Conservation (phyloP, 164 flowering plant species). For the Annona cherimola region DNA sequence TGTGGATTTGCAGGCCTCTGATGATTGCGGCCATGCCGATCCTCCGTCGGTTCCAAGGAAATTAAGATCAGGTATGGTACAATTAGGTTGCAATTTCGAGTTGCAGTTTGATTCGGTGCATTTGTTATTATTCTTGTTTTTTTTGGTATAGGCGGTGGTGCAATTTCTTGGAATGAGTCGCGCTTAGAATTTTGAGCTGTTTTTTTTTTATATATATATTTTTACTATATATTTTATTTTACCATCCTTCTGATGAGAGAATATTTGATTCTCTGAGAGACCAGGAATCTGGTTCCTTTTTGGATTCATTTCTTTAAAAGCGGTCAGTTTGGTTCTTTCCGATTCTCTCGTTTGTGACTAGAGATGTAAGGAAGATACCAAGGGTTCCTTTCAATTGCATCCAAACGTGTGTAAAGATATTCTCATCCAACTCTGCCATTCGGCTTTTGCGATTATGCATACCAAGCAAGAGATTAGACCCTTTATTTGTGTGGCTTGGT, state of each 20-base stretch:
- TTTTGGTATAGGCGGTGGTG: background rate
- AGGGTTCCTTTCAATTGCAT: background rate
- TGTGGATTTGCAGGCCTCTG: slow-evolving; percentile 34
- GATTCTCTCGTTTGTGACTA: background rate
- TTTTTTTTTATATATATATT: background rate
- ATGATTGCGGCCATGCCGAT: slow-evolving; percentile 39
- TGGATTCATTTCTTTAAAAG: background rate
- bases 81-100: background rate
- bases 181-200: background rate
- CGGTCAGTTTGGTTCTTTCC: slow-evolving; percentile 2
- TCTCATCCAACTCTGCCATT: background rate
- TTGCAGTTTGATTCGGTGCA: background rate
- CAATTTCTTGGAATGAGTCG: slow-evolving; percentile 1
- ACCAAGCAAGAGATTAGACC: background rate
- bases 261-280: background rate
- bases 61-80: slow-evolving; percentile 61
- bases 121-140: background rate
- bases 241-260: background rate
- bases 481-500: background rate
- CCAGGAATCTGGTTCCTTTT: background rate
- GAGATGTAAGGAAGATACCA: background rate
- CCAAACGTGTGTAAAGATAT: background rate
- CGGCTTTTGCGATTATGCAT: background rate
- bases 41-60: slow-evolving; percentile 67
- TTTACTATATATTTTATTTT: background rate